These are phyloP conservation scores for Kurtzmaniella fragi DNA, from an alignment of 805 yeast species.

Conservation along the genomic window DNA sequence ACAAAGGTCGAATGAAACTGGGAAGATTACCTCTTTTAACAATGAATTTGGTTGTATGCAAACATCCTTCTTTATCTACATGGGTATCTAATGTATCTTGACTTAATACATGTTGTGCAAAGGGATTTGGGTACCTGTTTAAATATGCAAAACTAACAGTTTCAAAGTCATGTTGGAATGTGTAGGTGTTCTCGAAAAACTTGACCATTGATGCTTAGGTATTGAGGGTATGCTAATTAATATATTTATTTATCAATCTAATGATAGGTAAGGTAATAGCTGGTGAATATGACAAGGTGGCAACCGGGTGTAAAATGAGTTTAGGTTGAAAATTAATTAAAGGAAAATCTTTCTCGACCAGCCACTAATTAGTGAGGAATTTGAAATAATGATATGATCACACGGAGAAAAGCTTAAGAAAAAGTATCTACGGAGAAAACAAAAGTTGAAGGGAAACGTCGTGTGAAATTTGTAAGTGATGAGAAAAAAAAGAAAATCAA, in stretches of 20 bases:
- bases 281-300: not conserved
- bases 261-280: not conserved
- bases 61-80: conserved; percentile 57
- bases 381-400: no score
- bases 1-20: conserved; percentile 66
- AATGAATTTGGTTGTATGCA: conserved; percentile 69
- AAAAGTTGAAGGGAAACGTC: no score
- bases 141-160: conserved; percentile 76
- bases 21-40: conserved; percentile 81
- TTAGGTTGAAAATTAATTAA: no score
- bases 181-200: conserved; percentile 25
- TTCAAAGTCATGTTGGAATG: conserved; percentile 48
- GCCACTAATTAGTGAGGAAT: no score
- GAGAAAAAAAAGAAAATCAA: no score
- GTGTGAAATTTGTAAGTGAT: no score
- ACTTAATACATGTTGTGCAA: conserved; percentile 76
- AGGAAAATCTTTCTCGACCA: no score
- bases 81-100: conserved; percentile 66
- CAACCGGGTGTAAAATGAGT: no score
- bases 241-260: not conserved
- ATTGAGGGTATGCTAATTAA: no score
- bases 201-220: conserved; percentile 25
- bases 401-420: no score
- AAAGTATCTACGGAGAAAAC: no score
- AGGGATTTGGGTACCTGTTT: conserved; percentile 64